A percentile compares a stretch with the other conserved stretches of the same genome.
phyloP scores from a whole-genome alignment of 2,329 filamentous ascomycete genomes.

The Fusarium pseudograminearum region DNA sequence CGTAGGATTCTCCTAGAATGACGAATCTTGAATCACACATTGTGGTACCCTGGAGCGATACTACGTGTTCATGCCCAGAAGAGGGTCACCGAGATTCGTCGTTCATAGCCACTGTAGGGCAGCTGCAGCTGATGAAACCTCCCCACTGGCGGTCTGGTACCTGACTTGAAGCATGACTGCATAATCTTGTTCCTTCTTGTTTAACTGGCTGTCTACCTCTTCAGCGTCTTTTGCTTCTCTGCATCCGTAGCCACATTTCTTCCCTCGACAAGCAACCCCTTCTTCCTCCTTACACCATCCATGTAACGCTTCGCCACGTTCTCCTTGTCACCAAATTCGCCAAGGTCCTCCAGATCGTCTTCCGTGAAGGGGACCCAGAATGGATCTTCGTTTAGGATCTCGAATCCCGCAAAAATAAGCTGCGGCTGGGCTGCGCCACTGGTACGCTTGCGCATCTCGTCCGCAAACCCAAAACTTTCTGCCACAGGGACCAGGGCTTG shows the following conservation, averaged over 20 bases:
- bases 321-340: slow-evolving; percentile 91
- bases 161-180: slow-evolving; percentile 7
- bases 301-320: slow-evolving; percentile 98
- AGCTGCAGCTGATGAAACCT: slow-evolving; percentile 3
- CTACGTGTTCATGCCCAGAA: slow-evolving; percentile 1
- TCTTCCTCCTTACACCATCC: slow-evolving; percentile 86
- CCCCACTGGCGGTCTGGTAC: not conserved
- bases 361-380: slow-evolving; percentile 98
- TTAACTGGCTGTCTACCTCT: slow-evolving; percentile 59
- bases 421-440: slow-evolving; percentile 92
- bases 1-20: not conserved
- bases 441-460: slow-evolving; percentile 96
- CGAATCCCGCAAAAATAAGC: slow-evolving; percentile 92
- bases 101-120: not conserved
- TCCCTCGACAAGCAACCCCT: slow-evolving; percentile 87
- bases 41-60: not conserved
- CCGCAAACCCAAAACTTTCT: slow-evolving; percentile 94
- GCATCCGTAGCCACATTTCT: slow-evolving; percentile 83
- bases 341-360: slow-evolving; percentile 95
- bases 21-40: not conserved
- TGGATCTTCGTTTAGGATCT: slow-evolving; percentile 93
- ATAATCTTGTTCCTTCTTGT: slow-evolving; percentile 23
- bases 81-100: not conserved
- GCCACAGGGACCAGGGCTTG: slow-evolving; percentile 88
- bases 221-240: slow-evolving; percentile 86